phyloP scores from a whole-genome alignment of 306 rosid genomes.

The Dryas alaskensis region DNA sequence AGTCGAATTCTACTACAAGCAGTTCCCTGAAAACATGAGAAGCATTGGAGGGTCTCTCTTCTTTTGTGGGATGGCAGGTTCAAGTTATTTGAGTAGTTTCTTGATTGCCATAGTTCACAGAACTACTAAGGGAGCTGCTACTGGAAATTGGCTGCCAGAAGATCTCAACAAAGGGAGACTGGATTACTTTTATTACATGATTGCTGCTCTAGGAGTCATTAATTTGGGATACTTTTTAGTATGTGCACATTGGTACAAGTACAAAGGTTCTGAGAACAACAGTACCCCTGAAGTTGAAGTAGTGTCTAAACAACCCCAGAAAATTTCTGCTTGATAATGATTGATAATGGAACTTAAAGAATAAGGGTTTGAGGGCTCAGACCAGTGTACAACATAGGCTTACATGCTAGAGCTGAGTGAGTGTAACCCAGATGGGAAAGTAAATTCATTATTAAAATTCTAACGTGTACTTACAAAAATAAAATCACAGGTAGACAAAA shows the following conservation, averaged over 20 bases:
- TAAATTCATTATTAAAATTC: no score
- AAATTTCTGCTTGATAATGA: no score
- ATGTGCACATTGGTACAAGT: conserved; percentile 61
- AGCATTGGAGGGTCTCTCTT: conserved; percentile 70
- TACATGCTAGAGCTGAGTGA: no score
- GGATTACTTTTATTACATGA: conserved; percentile 65
- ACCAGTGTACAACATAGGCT: no score
- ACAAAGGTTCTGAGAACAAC: conserved; percentile 38
- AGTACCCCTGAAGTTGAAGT: conserved; percentile 30
- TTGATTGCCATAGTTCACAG: conserved; percentile 53
- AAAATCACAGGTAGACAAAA: no score
- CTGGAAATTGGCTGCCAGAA: conserved; percentile 73
- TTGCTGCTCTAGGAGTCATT: conserved; percentile 44
- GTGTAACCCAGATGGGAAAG: no score
- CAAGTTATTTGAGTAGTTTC: conserved; percentile 61
- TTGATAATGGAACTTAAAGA: conserved; percentile 7
- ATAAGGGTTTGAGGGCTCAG: no score
- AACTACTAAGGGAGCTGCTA: conserved; percentile 32
- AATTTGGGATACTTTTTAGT: conserved; percentile 61
- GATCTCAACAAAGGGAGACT: conserved; percentile 87
- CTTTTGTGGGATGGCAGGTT: conserved; percentile 61
- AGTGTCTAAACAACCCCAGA: no score
- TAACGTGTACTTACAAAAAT: no score
- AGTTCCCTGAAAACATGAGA: conserved; percentile 91
- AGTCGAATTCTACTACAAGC: conserved; percentile 76